These are phyloP conservation scores for Dictyostelium brefeldianum DNA, from an alignment of 78 protist species.

Conservation along the genomic window DNA sequence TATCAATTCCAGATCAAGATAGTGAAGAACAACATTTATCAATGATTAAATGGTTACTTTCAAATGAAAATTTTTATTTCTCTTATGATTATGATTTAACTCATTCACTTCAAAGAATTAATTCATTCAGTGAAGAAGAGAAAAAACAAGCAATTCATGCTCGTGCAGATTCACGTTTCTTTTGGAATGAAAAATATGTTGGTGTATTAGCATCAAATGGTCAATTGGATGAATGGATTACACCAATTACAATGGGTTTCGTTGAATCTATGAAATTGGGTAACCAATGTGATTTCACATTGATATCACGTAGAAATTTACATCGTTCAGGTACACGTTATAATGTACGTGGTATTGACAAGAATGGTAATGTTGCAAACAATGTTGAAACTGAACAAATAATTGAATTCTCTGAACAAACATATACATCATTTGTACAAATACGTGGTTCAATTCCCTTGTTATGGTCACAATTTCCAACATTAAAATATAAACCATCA, in stretches of 20 bases:
- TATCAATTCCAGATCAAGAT: conserved; percentile 55
- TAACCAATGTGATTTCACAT: background rate
- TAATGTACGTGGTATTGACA: conserved; percentile 80
- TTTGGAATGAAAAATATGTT: conserved; percentile 54
- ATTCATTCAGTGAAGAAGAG: background rate
- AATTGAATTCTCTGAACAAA: conserved; percentile 6
- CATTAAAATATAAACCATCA: conserved; percentile 26
- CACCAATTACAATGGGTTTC: conserved; percentile 69
- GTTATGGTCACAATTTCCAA: conserved; percentile 80
- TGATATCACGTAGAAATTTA: conserved; percentile 72
- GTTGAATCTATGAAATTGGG: conserved; percentile 21
- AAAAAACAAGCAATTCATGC: background rate
- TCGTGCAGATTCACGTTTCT: conserved; percentile 57
- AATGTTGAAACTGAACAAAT: conserved; percentile 80
- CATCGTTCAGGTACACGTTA: conserved; percentile 83
- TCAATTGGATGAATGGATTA: background rate
- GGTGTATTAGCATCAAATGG: background rate
- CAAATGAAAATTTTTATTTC: conserved; percentile 61
- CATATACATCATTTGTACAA: conserved; percentile 80
- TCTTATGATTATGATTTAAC: conserved; percentile 80
- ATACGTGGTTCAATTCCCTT: conserved; percentile 84
- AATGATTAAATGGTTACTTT: conserved; percentile 48
- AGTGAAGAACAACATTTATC: conserved; percentile 53
- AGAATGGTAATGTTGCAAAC: conserved; percentile 82
- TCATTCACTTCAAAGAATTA: conserved; percentile 71